Conservation (phyloP, 345 rosid species). For the Rhodamnia argentea region DNA sequence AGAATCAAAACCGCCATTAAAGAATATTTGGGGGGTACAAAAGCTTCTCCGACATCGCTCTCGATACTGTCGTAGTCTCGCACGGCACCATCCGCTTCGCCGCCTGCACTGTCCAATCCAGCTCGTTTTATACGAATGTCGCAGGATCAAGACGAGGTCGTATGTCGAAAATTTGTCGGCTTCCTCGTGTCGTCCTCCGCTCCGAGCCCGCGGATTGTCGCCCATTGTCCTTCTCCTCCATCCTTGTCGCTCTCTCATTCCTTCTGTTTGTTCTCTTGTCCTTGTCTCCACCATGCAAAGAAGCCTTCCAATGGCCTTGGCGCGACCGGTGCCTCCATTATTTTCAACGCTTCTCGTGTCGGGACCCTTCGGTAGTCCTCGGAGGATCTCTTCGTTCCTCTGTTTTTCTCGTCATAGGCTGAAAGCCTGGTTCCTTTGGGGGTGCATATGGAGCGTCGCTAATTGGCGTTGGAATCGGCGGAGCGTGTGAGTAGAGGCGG, state of each 20-base stretch:
- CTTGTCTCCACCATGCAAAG: conserved; percentile 1
- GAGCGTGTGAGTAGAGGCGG: neutral
- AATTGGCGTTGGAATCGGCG: neutral
- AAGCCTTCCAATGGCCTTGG: conserved; percentile 2
- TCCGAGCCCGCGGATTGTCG: neutral
- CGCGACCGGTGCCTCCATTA: neutral
- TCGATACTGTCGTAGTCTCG: neutral
- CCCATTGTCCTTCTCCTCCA: conserved; percentile 14
- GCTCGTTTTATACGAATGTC: neutral
- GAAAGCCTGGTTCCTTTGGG: neutral
- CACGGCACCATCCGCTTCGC: neutral
- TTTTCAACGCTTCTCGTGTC: neutral
- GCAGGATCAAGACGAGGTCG: neutral
- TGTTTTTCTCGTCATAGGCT: neutral
- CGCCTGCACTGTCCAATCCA: no score
- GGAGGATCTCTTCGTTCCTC: neutral
- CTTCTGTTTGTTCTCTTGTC: conserved; percentile 1
- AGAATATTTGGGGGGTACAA: neutral
- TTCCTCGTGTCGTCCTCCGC: conserved; percentile 8
- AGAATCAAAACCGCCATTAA: neutral
- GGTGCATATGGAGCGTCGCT: neutral
- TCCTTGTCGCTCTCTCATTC: neutral
- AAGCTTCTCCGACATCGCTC: neutral
- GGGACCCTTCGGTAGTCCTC: neutral
- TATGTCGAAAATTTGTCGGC: conserved; percentile 1